phyloP scores from a whole-genome alignment of 2,329 filamentous ascomycete genomes.

The Pseudocercospora fuligena region DNA sequence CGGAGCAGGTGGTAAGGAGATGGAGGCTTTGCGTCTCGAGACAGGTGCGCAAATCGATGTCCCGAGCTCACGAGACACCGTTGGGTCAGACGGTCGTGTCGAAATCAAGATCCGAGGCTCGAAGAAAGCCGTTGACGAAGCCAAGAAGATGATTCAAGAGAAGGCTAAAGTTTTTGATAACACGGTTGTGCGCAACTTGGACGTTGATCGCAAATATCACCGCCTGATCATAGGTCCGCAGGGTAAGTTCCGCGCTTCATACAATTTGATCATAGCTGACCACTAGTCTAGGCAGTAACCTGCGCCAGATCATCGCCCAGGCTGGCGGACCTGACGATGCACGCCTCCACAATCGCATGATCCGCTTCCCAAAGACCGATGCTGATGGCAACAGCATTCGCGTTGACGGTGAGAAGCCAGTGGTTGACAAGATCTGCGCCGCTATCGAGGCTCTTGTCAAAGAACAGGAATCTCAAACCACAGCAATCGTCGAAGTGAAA shows the following conservation, averaged over 20 bases:
- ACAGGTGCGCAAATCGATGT: slow-evolving; percentile 93
- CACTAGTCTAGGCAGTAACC: slow-evolving; percentile 70
- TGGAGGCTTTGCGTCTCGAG: slow-evolving; percentile 84
- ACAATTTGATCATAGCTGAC: slow-evolving; percentile 45
- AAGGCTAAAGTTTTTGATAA: slow-evolving; percentile 87
- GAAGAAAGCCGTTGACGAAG: slow-evolving; percentile 85
- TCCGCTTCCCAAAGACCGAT: slow-evolving; percentile 92
- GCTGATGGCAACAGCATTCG: slow-evolving; percentile 78
- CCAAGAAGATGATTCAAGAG: slow-evolving; percentile 87
- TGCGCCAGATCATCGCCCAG: slow-evolving; percentile 82
- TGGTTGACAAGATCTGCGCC: slow-evolving; percentile 87
- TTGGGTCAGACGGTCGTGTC: slow-evolving; percentile 68
- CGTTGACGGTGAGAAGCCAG: slow-evolving; percentile 78
- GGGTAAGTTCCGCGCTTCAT: slow-evolving; percentile 63
- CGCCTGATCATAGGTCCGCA: slow-evolving; percentile 84
- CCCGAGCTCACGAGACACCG: slow-evolving; percentile 75
- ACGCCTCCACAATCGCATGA: slow-evolving; percentile 81
- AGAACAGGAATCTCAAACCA: slow-evolving; percentile 83
- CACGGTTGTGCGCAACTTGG: slow-evolving; percentile 80
- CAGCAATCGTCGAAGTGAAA: slow-evolving; percentile 78
- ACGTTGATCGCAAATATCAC: slow-evolving; percentile 95
- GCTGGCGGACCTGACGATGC: slow-evolving; percentile 90
- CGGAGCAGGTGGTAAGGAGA: slow-evolving; percentile 83
- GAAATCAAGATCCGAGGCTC: slow-evolving; percentile 93
- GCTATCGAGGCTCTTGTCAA: slow-evolving; percentile 80